Evolutionary conservation across 192 early-diverging fungal species (phyloP).

Genomic region (Geranomyces variabilis): DNA sequence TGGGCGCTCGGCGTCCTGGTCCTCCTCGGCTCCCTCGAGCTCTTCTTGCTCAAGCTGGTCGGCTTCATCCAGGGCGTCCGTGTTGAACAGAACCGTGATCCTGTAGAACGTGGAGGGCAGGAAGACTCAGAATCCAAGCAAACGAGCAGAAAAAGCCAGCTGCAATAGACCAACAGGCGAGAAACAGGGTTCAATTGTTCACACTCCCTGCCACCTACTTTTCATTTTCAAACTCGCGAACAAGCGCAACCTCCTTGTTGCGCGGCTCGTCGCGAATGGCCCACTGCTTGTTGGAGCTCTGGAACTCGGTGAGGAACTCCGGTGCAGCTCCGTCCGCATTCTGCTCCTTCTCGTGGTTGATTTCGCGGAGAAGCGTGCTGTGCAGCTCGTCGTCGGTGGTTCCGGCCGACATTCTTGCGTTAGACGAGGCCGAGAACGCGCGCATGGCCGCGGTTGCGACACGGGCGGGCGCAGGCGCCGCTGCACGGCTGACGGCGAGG

Average conservation of each 20-base stretch:
- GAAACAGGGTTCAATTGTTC: too few relatives aligned
- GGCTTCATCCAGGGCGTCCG: constrained; percentile 79
- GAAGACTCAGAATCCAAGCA: too few relatives aligned
- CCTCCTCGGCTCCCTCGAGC: constrained; percentile 55
- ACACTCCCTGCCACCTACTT: too few relatives aligned
- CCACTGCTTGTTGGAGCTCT: constrained; percentile 55
- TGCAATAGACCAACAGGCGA: too few relatives aligned
- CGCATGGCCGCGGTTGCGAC: constrained; percentile 6
- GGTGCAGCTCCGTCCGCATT: constrained; percentile 53
- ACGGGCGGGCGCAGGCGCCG: constrained; percentile 6
- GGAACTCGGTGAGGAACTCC: constrained; percentile 76
- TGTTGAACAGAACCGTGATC: constrained; percentile 83
- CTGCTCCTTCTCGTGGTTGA: constrained; percentile 72
- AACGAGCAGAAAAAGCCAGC: too few relatives aligned
- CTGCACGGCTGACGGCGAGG: neutral
- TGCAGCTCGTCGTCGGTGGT: constrained; percentile 68
- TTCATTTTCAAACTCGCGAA: constrained; percentile 88
- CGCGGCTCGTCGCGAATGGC: constrained; percentile 81
- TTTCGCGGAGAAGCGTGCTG: constrained; percentile 74
- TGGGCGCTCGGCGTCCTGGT: constrained; percentile 50
- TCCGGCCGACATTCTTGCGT: constrained; percentile 22
- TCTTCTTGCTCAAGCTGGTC: constrained; percentile 68
- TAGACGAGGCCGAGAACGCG: constrained; percentile 10
- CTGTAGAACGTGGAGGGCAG: too few relatives aligned
- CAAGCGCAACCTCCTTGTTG: constrained; percentile 76